phyloP scores from a whole-genome alignment of 345 rosid genomes.

The Linum tenue region DNA sequence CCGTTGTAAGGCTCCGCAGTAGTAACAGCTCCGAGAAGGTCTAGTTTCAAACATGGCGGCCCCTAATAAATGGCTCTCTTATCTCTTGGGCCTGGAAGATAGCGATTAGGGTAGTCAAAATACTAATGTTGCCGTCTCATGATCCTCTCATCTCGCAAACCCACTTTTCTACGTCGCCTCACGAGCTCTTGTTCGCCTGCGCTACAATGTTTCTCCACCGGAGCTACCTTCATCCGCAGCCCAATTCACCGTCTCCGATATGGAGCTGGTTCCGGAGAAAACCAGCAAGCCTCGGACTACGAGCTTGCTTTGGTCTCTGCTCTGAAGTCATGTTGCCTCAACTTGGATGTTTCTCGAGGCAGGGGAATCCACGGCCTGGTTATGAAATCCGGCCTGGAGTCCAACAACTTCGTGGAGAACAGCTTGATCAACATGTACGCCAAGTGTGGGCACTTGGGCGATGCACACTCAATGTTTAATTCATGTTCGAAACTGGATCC shows the following conservation, averaged over 20 bases:
- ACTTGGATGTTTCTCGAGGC: constrained; percentile 30
- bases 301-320: constrained; percentile 48
- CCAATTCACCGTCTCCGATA: background rate
- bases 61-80: too few relatives aligned
- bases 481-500: constrained; percentile 26
- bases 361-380: constrained; percentile 41
- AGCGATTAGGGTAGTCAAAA: too few relatives aligned
- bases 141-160: background rate
- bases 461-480: constrained; percentile 36
- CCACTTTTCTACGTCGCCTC: background rate
- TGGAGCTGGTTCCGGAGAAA: background rate
- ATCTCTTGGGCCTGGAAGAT: too few relatives aligned
- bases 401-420: constrained; percentile 50
- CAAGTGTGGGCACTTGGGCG: constrained; percentile 43
- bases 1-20: too few relatives aligned
- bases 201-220: background rate
- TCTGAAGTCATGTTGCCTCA: constrained; percentile 42
- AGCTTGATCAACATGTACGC: constrained; percentile 70
- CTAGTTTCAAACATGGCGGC: too few relatives aligned
- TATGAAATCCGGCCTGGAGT: constrained; percentile 49
- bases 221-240: background rate
- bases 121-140: background rate
- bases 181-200: background rate
- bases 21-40: too few relatives aligned
- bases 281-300: background rate